Conservation (phyloP, 2,329 filamentous ascomycete genomes). For the Tolypocladium capitatum region DNA sequence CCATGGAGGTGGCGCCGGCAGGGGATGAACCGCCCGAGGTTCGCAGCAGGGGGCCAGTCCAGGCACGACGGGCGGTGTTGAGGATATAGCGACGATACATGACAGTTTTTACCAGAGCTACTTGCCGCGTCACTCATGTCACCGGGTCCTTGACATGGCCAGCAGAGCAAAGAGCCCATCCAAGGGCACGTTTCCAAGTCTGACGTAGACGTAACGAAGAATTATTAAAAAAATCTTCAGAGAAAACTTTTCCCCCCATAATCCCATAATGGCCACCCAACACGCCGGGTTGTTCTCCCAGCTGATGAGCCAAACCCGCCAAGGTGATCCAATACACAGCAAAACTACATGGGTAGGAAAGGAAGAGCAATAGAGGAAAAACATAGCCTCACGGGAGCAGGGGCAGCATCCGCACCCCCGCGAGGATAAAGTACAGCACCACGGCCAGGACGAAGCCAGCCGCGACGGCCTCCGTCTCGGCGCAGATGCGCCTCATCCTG, state of each 20-base stretch:
- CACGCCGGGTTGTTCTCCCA: neutral
- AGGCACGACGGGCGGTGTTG: neutral
- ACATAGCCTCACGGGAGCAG: neutral
- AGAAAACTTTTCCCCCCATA: too few species aligned
- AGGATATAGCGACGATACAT: neutral
- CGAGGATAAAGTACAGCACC: constrained; percentile 12
- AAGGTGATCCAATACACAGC: neutral
- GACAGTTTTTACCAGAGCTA: neutral
- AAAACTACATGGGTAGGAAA: neutral
- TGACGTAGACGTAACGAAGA: neutral
- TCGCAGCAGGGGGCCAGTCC: neutral
- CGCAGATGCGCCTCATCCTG: constrained; percentile 11
- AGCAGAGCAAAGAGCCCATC: neutral
- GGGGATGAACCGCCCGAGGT: neutral
- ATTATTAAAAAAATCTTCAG: neutral
- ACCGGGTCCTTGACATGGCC: neutral
- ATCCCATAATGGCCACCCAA: neutral
- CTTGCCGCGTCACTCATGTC: neutral
- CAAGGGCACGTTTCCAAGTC: neutral
- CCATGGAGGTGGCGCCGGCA: neutral
- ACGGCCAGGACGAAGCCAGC: constrained; percentile 19
- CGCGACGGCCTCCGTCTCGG: constrained; percentile 18
- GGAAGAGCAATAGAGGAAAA: neutral
- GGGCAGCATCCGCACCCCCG: constrained; percentile 3
- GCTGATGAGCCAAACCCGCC: neutral